These are phyloP conservation scores for Boletus rex-veris DNA, from an alignment of 768 basidiomycete genomes.

Conservation along the genomic window DNA sequence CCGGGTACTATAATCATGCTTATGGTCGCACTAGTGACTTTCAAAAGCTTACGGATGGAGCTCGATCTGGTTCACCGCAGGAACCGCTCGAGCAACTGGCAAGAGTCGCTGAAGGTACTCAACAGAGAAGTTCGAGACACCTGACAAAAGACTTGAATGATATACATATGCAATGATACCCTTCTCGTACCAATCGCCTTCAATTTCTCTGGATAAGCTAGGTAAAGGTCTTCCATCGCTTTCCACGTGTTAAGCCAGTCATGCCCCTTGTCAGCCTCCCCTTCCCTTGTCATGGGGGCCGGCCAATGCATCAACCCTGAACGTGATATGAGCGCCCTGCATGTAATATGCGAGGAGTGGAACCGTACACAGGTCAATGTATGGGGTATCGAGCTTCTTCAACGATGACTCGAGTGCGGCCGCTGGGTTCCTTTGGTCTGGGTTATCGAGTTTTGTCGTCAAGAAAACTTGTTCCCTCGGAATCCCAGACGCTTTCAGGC, in stretches of 20 bases:
- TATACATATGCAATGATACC: background rate
- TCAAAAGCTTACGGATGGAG: slow-evolving; percentile 56
- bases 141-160: slow-evolving; percentile 23
- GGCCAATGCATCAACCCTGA: slow-evolving; percentile 83
- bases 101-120: slow-evolving; percentile 61
- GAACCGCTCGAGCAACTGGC: slow-evolving; percentile 50
- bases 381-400: slow-evolving; percentile 62
- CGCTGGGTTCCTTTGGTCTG: slow-evolving; percentile 54
- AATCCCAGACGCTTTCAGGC: slow-evolving; percentile 71
- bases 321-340: background rate
- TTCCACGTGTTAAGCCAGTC: slow-evolving; percentile 81
- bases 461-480: slow-evolving; percentile 73
- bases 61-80: slow-evolving; percentile 80
- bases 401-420: slow-evolving; percentile 71
- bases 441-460: slow-evolving; percentile 69
- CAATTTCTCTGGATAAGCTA: slow-evolving; percentile 65
- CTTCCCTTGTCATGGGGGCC: slow-evolving; percentile 60
- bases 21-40: background rate
- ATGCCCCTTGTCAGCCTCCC: slow-evolving; percentile 48
- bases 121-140: slow-evolving; percentile 71
- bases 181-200: slow-evolving; percentile 62
- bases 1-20: slow-evolving; percentile 4
- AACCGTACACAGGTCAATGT: slow-evolving; percentile 71
- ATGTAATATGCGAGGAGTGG: background rate
- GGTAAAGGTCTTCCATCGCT: slow-evolving; percentile 65